Conservation (phyloP, 306 rosid genomes). For the Corylus heterophylla region DNA sequence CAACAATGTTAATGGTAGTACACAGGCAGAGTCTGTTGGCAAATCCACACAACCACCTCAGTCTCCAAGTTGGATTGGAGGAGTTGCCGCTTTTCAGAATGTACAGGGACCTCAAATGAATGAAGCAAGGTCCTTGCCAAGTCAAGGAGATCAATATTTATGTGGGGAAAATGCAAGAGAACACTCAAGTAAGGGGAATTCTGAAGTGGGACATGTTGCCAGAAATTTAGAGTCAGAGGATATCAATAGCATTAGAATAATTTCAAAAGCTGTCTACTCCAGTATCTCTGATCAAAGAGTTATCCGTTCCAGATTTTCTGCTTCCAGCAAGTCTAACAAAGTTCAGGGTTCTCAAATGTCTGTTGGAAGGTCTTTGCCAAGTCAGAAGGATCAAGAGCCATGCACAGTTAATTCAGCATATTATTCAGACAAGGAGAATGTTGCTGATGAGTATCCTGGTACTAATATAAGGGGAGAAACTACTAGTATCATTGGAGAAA, state of each 20-base stretch:
- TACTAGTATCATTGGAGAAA: slow-evolving; percentile 29
- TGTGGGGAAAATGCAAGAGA: slow-evolving; percentile 26
- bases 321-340: slow-evolving; percentile 32
- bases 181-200: slow-evolving; percentile 21
- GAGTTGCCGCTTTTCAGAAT: slow-evolving; percentile 11
- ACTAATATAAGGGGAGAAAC: slow-evolving; percentile 32
- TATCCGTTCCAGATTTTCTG: slow-evolving; percentile 15
- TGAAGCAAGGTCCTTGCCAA: slow-evolving; percentile 28
- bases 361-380: slow-evolving; percentile 31
- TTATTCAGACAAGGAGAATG: slow-evolving; percentile 33
- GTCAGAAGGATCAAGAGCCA: slow-evolving; percentile 30
- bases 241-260: slow-evolving; percentile 13
- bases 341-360: slow-evolving; percentile 21
- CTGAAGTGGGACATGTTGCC: slow-evolving; percentile 20
- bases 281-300: slow-evolving; percentile 17
- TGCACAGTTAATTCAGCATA: slow-evolving; percentile 25
- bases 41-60: slow-evolving; percentile 29
- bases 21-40: slow-evolving; percentile 17
- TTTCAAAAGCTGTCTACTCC: slow-evolving; percentile 21
- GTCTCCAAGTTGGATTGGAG: slow-evolving; percentile 24
- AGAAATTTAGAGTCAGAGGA: slow-evolving; percentile 24
- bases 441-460: slow-evolving; percentile 33
- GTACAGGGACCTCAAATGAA: slow-evolving; percentile 26
- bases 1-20: slow-evolving; percentile 25
- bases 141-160: slow-evolving; percentile 37